Base-by-base conservation (phyloP, 164 flowering plant species). In the Kalanchoe fedtschenkoi region DNA sequence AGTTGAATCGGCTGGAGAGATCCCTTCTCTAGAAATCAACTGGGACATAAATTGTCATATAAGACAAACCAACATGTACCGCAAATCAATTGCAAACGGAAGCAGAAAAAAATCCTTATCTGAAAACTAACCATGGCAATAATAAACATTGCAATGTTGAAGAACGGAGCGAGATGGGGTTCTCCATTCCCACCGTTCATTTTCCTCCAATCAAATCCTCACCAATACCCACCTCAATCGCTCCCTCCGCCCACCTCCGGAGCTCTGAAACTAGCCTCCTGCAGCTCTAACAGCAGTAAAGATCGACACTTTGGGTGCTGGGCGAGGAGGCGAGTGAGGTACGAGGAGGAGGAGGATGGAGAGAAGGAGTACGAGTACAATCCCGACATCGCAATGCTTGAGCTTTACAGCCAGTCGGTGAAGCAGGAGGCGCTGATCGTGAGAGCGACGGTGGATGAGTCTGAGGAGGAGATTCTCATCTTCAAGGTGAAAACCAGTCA, bases 381-480 rank as follows among this genome's bases (percentile, higher is more conserved):
- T 62, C 61, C 69, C 29, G 89, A 87, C 61, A 76, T 90, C 6
- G 80, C 76, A 0, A 55, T 78, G 80, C 43, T 87, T 34, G 97
- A 90, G 62, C 44, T 74, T 0, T 87, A 90, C 53, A 82, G 72
- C 37, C 80, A 86, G 47, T 69, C 75, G 37, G 69, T 65, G 0
- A 74, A 69, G 67, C 74, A 72, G 43, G 97, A 84, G 64, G 89
- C 80, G 3, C 86, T 90, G 66, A 58, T 89, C 16, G 95, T 90
- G 1, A 75, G 67, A 14, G 89, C 89, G 1, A 17, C 70, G 46
- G 81, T 90, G 26, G 87, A 87, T 67, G 83, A 66, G 0, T 72
- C 81, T 43, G 81, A 84, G 65, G 90, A 75, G 7, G 76, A 87
- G 71, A 78, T 90, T 29, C 76, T 87, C 19, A 72, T 86, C 65